A percentile compares a stretch with the other conserved stretches of the same genome.
Evolutionary conservation across 192 early-diverging fungal species (phyloP).

Genomic region (Coemansia sp.): DNA sequence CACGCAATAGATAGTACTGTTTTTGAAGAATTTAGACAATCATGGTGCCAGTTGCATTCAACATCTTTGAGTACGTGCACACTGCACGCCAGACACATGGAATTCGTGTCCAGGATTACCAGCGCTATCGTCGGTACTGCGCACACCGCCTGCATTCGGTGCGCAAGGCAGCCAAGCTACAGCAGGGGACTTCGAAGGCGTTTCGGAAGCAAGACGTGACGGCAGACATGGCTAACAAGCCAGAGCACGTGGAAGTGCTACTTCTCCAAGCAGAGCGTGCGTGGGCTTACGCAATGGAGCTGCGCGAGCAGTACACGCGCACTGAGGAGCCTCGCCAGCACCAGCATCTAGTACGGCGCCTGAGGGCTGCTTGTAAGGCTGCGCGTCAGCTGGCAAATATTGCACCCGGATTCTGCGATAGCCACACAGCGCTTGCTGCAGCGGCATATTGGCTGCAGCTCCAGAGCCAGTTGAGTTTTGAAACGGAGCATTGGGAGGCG

Average conservation of each 20-base stretch:
- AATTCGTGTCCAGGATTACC: conserved; percentile 40
- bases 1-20: neutral
- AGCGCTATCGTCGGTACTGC: conserved; percentile 47
- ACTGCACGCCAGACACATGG: conserved; percentile 42
- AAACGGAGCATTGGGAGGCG: conserved; percentile 39
- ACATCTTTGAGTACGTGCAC: conserved; percentile 42
- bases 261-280: conserved; percentile 48
- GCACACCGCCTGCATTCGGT: conserved; percentile 38
- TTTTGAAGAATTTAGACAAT: neutral
- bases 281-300: conserved; percentile 52
- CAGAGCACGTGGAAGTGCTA: conserved; percentile 39
- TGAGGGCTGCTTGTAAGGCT: conserved; percentile 35
- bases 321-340: conserved; percentile 52
- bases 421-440: conserved; percentile 25
- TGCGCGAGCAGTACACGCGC: conserved; percentile 44
- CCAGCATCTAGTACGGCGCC: conserved; percentile 43
- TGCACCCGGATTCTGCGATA: conserved; percentile 16
- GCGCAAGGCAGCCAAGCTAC: conserved; percentile 35
- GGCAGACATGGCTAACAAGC: conserved; percentile 14
- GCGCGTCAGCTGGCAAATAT: conserved; percentile 22
- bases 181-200: conserved; percentile 28
- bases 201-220: conserved; percentile 27
- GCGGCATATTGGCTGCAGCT: conserved; percentile 46
- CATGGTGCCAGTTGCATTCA: conserved; percentile 23
- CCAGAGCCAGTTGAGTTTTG: conserved; percentile 36